Evolutionary conservation across 495 filamentous ascomycete genomes (phyloP).

Genomic region (Aspergillus carlsbadensis): DNA sequence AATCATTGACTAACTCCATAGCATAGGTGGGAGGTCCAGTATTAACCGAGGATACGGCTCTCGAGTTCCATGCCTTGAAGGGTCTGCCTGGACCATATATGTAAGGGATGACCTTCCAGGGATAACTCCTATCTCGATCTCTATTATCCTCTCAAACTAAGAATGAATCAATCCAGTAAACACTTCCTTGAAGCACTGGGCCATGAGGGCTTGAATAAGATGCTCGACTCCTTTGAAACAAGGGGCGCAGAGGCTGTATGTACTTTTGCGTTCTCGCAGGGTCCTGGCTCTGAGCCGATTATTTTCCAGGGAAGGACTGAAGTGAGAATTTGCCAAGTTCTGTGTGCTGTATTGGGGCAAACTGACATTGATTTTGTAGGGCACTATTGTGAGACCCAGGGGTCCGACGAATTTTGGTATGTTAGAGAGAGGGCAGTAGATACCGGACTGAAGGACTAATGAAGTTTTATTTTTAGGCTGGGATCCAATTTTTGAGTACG

Average conservation of each 20-base stretch:
- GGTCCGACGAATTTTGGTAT: conserved; percentile 81
- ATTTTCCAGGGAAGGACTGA: conserved; percentile 86
- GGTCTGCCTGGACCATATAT: conserved; percentile 97
- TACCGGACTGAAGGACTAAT: background rate
- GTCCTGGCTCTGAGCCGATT: conserved; percentile 80
- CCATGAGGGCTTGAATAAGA: conserved; percentile 81
- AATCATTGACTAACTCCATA: conserved; percentile 10
- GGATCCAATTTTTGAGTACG: conserved; percentile 96
- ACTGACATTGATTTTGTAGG: conserved; percentile 31
- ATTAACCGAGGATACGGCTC: conserved; percentile 90
- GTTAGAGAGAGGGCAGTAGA: conserved; percentile 28
- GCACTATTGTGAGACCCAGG: conserved; percentile 42
- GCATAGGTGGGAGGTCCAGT: conserved; percentile 77
- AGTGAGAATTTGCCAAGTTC: conserved; percentile 24
- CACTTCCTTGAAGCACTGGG: conserved; percentile 85
- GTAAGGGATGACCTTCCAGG: conserved; percentile 46
- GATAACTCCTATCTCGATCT: background rate
- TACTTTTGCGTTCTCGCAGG: conserved; percentile 88
- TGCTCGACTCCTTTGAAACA: conserved; percentile 85
- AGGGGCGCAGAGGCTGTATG: conserved; percentile 91
- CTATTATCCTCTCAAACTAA: background rate
- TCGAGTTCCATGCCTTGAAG: conserved; percentile 86
- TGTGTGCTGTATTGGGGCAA: background rate
- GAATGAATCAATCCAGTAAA: conserved; percentile 60
- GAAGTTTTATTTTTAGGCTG: conserved; percentile 57